A percentile compares a stretch with the other conserved stretches of the same genome.
These are phyloP conservation scores for Lodderomyces oxycetoniae DNA, from an alignment of 1,139 yeast genomes.

Conservation along the genomic window DNA sequence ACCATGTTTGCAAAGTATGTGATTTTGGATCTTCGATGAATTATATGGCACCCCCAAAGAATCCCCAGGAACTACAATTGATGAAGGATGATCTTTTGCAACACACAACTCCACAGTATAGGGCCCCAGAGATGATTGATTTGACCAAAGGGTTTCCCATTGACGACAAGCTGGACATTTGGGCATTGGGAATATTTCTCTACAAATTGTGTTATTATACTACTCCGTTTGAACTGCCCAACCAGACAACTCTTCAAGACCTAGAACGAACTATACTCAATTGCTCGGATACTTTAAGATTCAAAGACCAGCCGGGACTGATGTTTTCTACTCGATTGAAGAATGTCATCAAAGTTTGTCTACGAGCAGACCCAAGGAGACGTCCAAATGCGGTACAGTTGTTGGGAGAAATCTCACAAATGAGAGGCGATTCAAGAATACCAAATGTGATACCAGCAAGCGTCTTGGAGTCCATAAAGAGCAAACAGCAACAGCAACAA, in stretches of 20 bases:
- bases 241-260: slow-evolving; percentile 33
- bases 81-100: slow-evolving; percentile 80
- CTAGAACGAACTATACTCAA: slow-evolving; percentile 38
- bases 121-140: slow-evolving; percentile 97
- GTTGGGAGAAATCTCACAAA: slow-evolving; percentile 60
- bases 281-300: slow-evolving; percentile 29
- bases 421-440: slow-evolving; percentile 47
- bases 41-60: slow-evolving; percentile 61
- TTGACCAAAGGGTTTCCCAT: slow-evolving; percentile 78
- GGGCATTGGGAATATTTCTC: slow-evolving; percentile 93
- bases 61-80: slow-evolving; percentile 59
- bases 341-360: slow-evolving; percentile 55
- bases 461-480: slow-evolving; percentile 17
- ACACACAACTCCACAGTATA: slow-evolving; percentile 95
- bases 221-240: slow-evolving; percentile 84
- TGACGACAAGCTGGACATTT: slow-evolving; percentile 90
- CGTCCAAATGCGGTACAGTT: slow-evolving; percentile 74
- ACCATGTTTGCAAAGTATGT: slow-evolving; percentile 74
- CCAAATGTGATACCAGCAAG: slow-evolving; percentile 48
- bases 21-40: slow-evolving; percentile 91
- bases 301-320: slow-evolving; percentile 37
- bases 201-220: slow-evolving; percentile 91
- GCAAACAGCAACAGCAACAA: not conserved
- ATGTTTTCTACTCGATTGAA: slow-evolving; percentile 44
- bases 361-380: slow-evolving; percentile 63